Percentiles rank a stretch among this genome's conserved stretches.
These are phyloP conservation scores for Lathyrus tuberosus DNA, from an alignment of 306 rosid genomes.

Conservation along the genomic window DNA sequence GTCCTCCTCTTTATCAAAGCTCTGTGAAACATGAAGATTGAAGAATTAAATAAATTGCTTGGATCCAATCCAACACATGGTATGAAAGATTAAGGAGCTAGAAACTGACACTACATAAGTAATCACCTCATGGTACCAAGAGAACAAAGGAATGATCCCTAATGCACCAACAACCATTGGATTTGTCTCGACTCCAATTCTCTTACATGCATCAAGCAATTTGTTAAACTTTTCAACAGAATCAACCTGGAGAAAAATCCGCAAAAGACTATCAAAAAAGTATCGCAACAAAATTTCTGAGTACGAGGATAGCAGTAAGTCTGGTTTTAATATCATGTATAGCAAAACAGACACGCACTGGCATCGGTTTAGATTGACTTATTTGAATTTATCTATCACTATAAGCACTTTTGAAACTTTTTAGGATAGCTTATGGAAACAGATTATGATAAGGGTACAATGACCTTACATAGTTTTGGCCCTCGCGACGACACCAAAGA, in stretches of 20 bases:
- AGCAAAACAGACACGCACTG: conserved; percentile 3
- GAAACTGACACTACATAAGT: conserved; percentile 26
- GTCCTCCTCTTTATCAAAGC: conserved; percentile 89
- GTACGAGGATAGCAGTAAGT: conserved; percentile 3
- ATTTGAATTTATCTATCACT: neutral
- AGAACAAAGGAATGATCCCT: conserved; percentile 90
- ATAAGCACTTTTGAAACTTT: neutral
- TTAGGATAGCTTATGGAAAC: neutral
- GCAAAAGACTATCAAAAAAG: conserved; percentile 25
- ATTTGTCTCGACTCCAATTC: conserved; percentile 74
- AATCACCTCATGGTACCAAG: conserved; percentile 96
- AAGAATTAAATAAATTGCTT: conserved; percentile 14
- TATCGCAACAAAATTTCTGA: neutral
- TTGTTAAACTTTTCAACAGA: conserved; percentile 73
- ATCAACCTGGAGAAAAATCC: conserved; percentile 58
- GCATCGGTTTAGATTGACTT: neutral
- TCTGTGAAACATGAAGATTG: conserved; percentile 55
- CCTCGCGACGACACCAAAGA: conserved; percentile 78
- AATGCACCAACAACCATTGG: conserved; percentile 62
- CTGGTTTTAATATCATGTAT: neutral
- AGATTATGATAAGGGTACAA: conserved; percentile 23
- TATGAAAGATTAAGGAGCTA: conserved; percentile 38
- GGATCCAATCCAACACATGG: conserved; percentile 27
- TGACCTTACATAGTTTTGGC: conserved; percentile 60
- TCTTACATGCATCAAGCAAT: conserved; percentile 68